Base-by-base conservation (phyloP, 148 eudicot genomes). In the Diospyros kaki region DNA sequence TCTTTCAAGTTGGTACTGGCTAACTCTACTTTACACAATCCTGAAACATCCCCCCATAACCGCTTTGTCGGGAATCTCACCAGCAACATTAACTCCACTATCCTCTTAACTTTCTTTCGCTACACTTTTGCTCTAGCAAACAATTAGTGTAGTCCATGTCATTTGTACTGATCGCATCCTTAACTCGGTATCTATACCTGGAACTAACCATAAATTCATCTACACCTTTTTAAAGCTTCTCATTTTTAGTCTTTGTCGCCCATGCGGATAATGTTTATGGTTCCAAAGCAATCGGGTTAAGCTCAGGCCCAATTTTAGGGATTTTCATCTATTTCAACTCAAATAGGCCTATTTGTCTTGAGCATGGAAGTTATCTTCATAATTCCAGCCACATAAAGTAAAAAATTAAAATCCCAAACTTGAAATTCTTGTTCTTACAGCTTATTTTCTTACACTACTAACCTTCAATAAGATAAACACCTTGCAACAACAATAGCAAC, bases 251-350 rank as follows among this genome's bases (percentile, higher is more conserved):
- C 52, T 46, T 12, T 12, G 5, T 15, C 17, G 17, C 18, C 69
- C 40, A 39, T 7, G 17, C 7, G 39, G 17, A 5, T 63, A 64
- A 64, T 15, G 39, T 73, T 51, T 52, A 38, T 51, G 45, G 52
- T 51, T 63, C 14, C 0, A 1, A 45, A 17, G 76, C 50, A 51
- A 38, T 73, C 44, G 38, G 40, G 45, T 43, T 28, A 12, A 1
- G 18, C 45, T 62, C 59, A 10, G 38, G 38, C 2, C 40, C 15
- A 1, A 63, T 38, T 50, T 9, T 63, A 40, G 9, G 39, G 4
- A 14, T 14, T 48, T 73, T 63, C 76, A 48, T 46, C 50, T 12
- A 40, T 73, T 63, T 41, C 42, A 73, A 4, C 46, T 41, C 48
- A 50, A 44, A 5, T 2, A 39, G 43, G 6, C 61, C 15, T n/a